Evolutionary conservation across 352 stramenopile genomes (phyloP).

Genomic region (Pythium sukuiense): DNA sequence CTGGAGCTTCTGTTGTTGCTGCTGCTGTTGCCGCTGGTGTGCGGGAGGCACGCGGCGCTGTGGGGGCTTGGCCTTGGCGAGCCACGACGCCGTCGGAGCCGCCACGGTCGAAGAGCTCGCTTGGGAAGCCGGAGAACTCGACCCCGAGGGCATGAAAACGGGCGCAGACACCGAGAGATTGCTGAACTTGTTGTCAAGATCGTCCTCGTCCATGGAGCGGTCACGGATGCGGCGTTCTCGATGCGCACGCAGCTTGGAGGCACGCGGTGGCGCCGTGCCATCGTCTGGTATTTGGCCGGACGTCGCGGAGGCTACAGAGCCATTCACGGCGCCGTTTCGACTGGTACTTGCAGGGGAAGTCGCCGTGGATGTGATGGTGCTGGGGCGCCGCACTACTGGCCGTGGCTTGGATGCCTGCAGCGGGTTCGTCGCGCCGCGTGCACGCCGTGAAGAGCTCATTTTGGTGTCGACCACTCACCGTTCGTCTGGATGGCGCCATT

Average conservation of each 20-base stretch:
- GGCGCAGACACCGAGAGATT: conserved; percentile 53
- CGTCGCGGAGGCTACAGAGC: background rate
- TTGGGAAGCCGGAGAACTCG: conserved; percentile 13
- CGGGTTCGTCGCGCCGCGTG: conserved; percentile 15
- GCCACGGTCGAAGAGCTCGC: conserved; percentile 4
- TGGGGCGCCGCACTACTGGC: conserved; percentile 8
- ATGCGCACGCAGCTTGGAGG: conserved; percentile 60
- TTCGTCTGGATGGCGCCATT: conserved; percentile 17
- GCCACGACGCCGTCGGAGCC: conserved; percentile 28
- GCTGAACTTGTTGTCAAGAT: conserved; percentile 68
- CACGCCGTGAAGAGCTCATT: conserved; percentile 22
- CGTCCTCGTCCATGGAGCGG: conserved; percentile 54
- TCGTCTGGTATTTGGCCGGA: background rate
- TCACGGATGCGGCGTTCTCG: conserved; percentile 62
- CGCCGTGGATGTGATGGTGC: background rate
- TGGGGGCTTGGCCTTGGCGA: conserved; percentile 30
- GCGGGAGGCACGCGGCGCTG: conserved; percentile 26
- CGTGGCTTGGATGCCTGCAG: conserved; percentile 19
- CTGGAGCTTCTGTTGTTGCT: conserved; percentile 7
- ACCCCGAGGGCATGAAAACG: conserved; percentile 36
- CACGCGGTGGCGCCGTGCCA: conserved; percentile 9
- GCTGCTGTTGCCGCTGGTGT: conserved; percentile 22
- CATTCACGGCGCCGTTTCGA: background rate
- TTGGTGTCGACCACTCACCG: background rate
- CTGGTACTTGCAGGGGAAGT: background rate